Evolutionary conservation across 208 protist species (phyloP), one percentile per base, ranked within the genome.

Genomic region (Leptomonas pyrrhocoris): DNA sequence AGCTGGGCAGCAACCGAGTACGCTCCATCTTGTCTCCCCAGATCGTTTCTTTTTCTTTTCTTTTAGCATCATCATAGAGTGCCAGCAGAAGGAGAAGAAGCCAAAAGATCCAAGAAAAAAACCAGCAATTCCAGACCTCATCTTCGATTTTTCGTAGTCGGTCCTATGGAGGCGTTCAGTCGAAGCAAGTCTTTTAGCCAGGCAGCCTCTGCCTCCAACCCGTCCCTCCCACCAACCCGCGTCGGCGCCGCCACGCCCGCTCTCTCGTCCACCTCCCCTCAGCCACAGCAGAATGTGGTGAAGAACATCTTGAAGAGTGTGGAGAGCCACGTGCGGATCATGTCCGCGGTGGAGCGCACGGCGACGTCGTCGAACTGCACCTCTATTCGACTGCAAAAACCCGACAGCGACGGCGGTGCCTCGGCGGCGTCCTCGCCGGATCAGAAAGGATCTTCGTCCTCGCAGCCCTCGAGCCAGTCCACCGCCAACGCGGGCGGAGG

Each of bases 301-400:
- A 90, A 89, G 57, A 90, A 89, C 65, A 89, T 95, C 27, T 66
- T 95, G 18, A 95, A 91, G 71, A 77, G 63, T n/a, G 87, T 93
- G 9, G 85, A 95, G 55, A 88, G 85, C 40, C 90, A 95, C 65
- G 88, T 95, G 53, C 86, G 90, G 25, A 62, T 95, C 53, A 90
- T 90, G 81, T 95, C 90, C 12, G 81, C 85, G 28, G 57, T 89
- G 0, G 85, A 95, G 60, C 83, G 92, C 55, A 85, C 83, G 12
- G 78, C 83, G 18, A 83, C 77, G n/a, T 90, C 89, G 15, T 91
- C 89, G 21, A 90, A 77, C 75, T 88, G 82, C 81, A 88, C 85
- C 1, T 69, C 89, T 4, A 55, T 94, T 42, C 85, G 86, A 28
- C 67, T 94, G n/a, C 84, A 82, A 30, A 51, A 67, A 23, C 78